These are phyloP conservation scores for Candida boleticola DNA, from an alignment of 805 yeast species.

Conservation along the genomic window DNA sequence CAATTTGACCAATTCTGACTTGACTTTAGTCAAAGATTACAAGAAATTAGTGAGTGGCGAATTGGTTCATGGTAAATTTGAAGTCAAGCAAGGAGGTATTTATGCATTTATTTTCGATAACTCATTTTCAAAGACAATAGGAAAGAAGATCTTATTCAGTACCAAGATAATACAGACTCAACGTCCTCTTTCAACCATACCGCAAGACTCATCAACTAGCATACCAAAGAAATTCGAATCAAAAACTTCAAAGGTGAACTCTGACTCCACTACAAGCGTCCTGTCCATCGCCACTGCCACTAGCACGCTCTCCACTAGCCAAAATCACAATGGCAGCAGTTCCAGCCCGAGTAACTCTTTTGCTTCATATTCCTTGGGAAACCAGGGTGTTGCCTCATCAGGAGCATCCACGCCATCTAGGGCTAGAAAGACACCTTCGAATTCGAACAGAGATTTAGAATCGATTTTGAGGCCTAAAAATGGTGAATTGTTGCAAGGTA, in stretches of 20 bases:
- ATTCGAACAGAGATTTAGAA: conserved; percentile 1
- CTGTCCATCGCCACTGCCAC: not conserved
- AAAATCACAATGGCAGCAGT: no score
- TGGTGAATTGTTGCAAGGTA: conserved; percentile 76
- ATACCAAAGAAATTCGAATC: not conserved
- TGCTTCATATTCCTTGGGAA: not conserved
- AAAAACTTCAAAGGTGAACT: not conserved
- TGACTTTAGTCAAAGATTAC: conserved; percentile 57
- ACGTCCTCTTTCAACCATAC: not conserved
- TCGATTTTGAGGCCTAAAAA: conserved; percentile 43
- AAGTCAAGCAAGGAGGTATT: conserved; percentile 62
- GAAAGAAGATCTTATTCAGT: conserved; percentile 76
- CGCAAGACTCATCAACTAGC: not conserved
- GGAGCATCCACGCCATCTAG: not conserved
- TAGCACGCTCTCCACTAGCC: not conserved
- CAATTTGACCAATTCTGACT: conserved; percentile 39
- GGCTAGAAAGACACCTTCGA: not conserved
- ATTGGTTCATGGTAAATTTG: conserved; percentile 57
- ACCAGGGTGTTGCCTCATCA: not conserved
- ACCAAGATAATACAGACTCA: conserved; percentile 19
- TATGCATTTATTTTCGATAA: conserved; percentile 91
- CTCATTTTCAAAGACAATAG: conserved; percentile 80
- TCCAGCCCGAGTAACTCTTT: not conserved
- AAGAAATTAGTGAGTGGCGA: conserved; percentile 53
- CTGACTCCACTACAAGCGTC: not conserved